Evolutionary conservation across 495 filamentous ascomycete species (phyloP).

Genomic region (Penicillium herquei): DNA sequence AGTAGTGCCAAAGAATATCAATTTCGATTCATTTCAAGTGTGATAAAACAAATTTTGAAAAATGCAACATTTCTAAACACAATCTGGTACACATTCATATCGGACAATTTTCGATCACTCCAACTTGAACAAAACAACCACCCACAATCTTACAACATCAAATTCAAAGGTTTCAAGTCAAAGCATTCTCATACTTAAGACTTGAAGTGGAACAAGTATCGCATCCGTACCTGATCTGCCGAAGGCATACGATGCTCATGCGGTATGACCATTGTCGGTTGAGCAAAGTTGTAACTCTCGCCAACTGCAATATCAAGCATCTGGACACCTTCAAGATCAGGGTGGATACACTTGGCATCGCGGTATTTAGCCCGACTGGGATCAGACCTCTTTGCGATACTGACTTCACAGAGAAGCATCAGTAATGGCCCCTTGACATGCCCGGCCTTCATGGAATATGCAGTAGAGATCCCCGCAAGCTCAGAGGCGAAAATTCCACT

Average conservation of each 20-base stretch:
- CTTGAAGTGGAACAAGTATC: conserved; percentile 77
- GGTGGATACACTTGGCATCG: conserved; percentile 10
- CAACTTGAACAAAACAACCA: not conserved
- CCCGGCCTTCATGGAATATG: not conserved
- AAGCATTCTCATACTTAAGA: too few species aligned
- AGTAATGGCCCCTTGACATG: not conserved
- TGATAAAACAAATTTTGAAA: too few species aligned
- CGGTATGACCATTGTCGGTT: not conserved
- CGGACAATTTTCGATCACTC: too few species aligned
- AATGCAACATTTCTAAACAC: too few species aligned
- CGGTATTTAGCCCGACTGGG: conserved; percentile 3
- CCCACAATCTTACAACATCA: not conserved
- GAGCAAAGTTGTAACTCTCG: not conserved
- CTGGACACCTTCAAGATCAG: conserved; percentile 5
- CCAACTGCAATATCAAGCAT: conserved; percentile 9
- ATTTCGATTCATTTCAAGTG: too few species aligned
- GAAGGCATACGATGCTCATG: not conserved
- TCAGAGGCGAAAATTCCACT: conserved; percentile 16
- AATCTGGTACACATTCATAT: too few species aligned
- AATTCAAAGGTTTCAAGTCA: too few species aligned
- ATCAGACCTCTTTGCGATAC: not conserved
- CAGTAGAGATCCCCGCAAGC: conserved; percentile 11
- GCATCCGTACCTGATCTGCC: conserved; percentile 64
- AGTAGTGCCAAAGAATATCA: too few species aligned
- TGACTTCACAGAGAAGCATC: conserved; percentile 20